phyloP scores from a whole-genome alignment of 129 eudicot genomes.

The Mikania micrantha region DNA sequence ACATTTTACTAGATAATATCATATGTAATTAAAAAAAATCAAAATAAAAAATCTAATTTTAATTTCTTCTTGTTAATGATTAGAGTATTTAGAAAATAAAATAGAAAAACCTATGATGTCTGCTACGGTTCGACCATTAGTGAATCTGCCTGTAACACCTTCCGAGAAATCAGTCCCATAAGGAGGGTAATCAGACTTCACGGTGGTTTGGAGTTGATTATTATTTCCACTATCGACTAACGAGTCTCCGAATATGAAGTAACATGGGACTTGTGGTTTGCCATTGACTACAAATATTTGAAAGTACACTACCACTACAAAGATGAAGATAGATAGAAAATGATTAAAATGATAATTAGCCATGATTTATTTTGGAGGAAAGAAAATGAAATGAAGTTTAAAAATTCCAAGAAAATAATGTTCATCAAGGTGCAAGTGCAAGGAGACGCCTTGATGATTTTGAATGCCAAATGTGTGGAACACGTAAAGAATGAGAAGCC shows the following conservation, averaged over 20 bases:
- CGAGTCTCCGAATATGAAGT: constrained; percentile 30
- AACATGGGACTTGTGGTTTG: constrained; percentile 24
- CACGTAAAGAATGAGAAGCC: constrained; percentile 1
- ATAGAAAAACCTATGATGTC: constrained; percentile 19
- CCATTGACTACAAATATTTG: background rate
- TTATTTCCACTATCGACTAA: constrained; percentile 29
- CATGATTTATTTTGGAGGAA: constrained; percentile 1
- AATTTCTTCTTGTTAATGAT: no score
- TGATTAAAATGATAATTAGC: background rate
- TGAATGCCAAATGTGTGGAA: constrained; percentile 4
- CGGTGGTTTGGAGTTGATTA: constrained; percentile 4
- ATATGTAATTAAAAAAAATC: no score
- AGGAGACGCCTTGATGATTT: background rate
- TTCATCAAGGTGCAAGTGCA: background rate
- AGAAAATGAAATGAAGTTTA: background rate
- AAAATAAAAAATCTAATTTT: no score
- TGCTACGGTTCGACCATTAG: constrained; percentile 27
- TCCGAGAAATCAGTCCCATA: constrained; percentile 25
- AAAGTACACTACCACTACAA: background rate
- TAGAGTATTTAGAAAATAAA: background rate
- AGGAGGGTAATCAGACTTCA: constrained; percentile 25
- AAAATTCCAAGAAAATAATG: background rate
- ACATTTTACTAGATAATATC: no score
- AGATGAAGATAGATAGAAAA: background rate
- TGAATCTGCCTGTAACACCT: constrained; percentile 28